A percentile compares a stretch with the other conserved stretches of the same genome.
Evolutionary conservation across 768 basidiomycete species (phyloP).

Genomic region (Termitomyces sp.): DNA sequence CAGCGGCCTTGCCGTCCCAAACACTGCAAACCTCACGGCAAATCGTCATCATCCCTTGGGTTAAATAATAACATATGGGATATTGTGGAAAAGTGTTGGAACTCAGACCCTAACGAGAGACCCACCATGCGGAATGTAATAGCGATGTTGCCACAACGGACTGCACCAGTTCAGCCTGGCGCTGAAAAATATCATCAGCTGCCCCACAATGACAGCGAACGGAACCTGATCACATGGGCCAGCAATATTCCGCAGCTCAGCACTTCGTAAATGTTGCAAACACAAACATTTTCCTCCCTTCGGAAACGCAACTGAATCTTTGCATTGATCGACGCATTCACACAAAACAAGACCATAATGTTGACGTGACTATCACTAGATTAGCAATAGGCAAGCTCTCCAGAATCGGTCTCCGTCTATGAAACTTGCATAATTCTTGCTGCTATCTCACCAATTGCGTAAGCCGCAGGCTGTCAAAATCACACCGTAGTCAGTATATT

Average conservation of each 20-base stretch:
- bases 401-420: not conserved
- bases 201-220: not conserved
- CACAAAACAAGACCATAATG: not conserved
- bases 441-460: constrained; percentile 1
- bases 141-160: constrained; percentile 8
- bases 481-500: not conserved
- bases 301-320: no score
- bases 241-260: not conserved
- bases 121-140: constrained; percentile 17
- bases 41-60: constrained; percentile 12
- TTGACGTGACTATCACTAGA: no score
- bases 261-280: not conserved
- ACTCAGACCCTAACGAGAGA: constrained; percentile 19
- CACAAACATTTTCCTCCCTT: not conserved
- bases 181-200: not conserved
- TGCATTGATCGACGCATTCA: not conserved
- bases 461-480: not conserved
- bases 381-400: not conserved
- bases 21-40: constrained; percentile 16
- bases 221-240: constrained; percentile 6
- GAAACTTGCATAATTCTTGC: not conserved
- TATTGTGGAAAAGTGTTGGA: constrained; percentile 24
- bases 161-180: not conserved
- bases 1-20: constrained; percentile 6
- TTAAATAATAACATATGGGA: constrained; percentile 26